Conservation (phyloP, 345 rosid species). For the Pugionium dolabratum region DNA sequence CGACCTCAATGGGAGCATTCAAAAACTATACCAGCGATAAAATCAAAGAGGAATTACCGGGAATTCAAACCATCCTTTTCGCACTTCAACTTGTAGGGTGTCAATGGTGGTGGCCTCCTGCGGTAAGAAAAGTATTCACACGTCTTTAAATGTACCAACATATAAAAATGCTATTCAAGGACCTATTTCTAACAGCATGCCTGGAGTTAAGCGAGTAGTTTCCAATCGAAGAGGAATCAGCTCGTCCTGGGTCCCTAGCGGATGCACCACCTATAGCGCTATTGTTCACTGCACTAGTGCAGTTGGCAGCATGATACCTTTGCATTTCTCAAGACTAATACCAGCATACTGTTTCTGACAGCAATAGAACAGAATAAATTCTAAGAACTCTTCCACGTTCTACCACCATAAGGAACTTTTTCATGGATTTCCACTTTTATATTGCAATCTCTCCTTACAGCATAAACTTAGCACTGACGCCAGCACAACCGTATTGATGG, state of each 20-base stretch:
- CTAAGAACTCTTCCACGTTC: slow-evolving; percentile 47
- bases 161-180: slow-evolving; percentile 27
- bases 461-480: slow-evolving; percentile 34
- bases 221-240: slow-evolving; percentile 76
- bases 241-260: slow-evolving; percentile 68
- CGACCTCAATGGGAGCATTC: neutral
- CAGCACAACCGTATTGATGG: slow-evolving; percentile 29
- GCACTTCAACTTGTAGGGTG: slow-evolving; percentile 89
- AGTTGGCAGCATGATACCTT: slow-evolving; percentile 88
- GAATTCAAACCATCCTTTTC: slow-evolving; percentile 87
- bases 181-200: slow-evolving; percentile 42
- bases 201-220: slow-evolving; percentile 72
- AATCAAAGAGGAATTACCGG: slow-evolving; percentile 53
- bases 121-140: slow-evolving; percentile 32
- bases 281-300: slow-evolving; percentile 95
- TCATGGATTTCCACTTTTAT: slow-evolving; percentile 29
- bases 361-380: slow-evolving; percentile 45
- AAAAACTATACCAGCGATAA: slow-evolving; percentile 12
- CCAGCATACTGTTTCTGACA: slow-evolving; percentile 86
- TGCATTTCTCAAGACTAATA: slow-evolving; percentile 94
- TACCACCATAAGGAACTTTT: slow-evolving; percentile 33
- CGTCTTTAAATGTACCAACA: slow-evolving; percentile 31
- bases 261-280: slow-evolving; percentile 74
- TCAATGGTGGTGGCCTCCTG: slow-evolving; percentile 74
- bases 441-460: slow-evolving; percentile 35